These are phyloP conservation scores for Xylaria grammica DNA, from an alignment of 495 filamentous ascomycete species.

Conservation along the genomic window DNA sequence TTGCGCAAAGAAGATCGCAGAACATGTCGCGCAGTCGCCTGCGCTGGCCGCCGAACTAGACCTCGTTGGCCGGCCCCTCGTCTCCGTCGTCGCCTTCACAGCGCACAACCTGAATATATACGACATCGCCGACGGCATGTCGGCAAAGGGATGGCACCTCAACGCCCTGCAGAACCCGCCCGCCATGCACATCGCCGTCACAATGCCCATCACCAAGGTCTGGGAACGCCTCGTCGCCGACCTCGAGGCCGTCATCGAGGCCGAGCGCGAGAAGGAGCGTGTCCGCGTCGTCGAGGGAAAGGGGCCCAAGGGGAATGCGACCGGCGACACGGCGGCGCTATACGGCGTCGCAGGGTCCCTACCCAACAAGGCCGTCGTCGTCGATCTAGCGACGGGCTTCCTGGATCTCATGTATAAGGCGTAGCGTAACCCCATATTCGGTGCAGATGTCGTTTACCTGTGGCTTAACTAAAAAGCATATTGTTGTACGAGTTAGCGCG, in stretches of 20 bases:
- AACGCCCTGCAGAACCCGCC: slow-evolving; percentile 91
- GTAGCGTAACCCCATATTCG: not conserved
- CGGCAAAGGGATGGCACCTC: slow-evolving; percentile 86
- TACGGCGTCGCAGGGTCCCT: slow-evolving; percentile 96
- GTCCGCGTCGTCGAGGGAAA: slow-evolving; percentile 74
- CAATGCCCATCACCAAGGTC: slow-evolving; percentile 77
- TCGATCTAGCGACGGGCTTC: slow-evolving; percentile 87
- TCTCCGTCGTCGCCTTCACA: slow-evolving; percentile 87
- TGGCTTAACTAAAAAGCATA: no score
- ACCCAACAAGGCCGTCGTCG: slow-evolving; percentile 93
- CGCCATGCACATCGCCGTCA: slow-evolving; percentile 97
- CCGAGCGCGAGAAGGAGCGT: slow-evolving; percentile 71
- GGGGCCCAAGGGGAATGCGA: slow-evolving; percentile 64
- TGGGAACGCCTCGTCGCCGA: slow-evolving; percentile 81
- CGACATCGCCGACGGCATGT: slow-evolving; percentile 86
- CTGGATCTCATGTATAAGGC: slow-evolving; percentile 96
- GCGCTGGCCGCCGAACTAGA: slow-evolving; percentile 72
- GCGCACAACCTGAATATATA: slow-evolving; percentile 80
- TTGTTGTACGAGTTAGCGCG: not conserved
- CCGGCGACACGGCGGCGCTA: slow-evolving; percentile 80
- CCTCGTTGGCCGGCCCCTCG: slow-evolving; percentile 83
- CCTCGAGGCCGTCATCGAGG: slow-evolving; percentile 76
- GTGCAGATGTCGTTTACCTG: not conserved
- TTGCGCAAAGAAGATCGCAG: slow-evolving; percentile 80
- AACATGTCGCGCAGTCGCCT: slow-evolving; percentile 70